A percentile compares a stretch with the other conserved stretches of the same genome.
Conservation (phyloP, 371 early-diverging fungal species). For the Rhizopus microsporus region DNA sequence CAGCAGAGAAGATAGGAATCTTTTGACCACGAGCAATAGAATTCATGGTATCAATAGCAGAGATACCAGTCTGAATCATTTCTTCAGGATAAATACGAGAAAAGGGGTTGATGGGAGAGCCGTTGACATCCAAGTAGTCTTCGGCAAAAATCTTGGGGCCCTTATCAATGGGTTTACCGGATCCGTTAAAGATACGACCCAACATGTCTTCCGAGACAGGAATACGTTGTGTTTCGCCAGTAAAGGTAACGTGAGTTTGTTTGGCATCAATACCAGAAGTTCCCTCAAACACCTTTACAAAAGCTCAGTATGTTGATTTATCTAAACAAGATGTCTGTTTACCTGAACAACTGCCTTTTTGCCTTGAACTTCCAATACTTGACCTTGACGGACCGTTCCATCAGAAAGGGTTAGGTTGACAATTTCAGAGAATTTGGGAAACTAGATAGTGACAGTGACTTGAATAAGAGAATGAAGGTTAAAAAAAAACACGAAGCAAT, state of each 20-base stretch:
- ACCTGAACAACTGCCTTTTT: slow-evolving; percentile 98
- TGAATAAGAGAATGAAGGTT: slow-evolving; percentile 1
- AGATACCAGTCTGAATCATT: slow-evolving; percentile 99
- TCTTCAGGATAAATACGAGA: slow-evolving; percentile 99
- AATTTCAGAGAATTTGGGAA: slow-evolving; percentile 98
- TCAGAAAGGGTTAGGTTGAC: slow-evolving; percentile 98
- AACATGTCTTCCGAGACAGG: slow-evolving; percentile 99
- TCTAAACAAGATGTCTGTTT: slow-evolving; percentile 18
- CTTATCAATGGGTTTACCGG: slow-evolving; percentile 98
- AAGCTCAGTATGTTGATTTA: background rate
- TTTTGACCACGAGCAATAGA: slow-evolving; percentile 99
- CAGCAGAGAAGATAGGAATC: slow-evolving; percentile 99
- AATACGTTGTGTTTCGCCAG: slow-evolving; percentile 97
- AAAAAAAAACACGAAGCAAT: slow-evolving; percentile 6
- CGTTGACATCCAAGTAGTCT: slow-evolving; percentile 98
- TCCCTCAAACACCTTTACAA: slow-evolving; percentile 96
- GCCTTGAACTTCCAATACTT: slow-evolving; percentile 99
- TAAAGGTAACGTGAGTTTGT: slow-evolving; percentile 96
- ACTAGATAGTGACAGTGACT: slow-evolving; percentile 49
- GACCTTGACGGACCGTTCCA: slow-evolving; percentile 95
- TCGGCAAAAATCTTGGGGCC: slow-evolving; percentile 99
- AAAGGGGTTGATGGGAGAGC: slow-evolving; percentile 99
- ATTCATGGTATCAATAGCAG: slow-evolving; percentile 99
- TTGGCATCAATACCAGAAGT: slow-evolving; percentile 99
- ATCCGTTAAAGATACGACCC: slow-evolving; percentile 99